Evolutionary conservation across 257 asterid species (phyloP).

Genomic region (Salvia hispanica): DNA sequence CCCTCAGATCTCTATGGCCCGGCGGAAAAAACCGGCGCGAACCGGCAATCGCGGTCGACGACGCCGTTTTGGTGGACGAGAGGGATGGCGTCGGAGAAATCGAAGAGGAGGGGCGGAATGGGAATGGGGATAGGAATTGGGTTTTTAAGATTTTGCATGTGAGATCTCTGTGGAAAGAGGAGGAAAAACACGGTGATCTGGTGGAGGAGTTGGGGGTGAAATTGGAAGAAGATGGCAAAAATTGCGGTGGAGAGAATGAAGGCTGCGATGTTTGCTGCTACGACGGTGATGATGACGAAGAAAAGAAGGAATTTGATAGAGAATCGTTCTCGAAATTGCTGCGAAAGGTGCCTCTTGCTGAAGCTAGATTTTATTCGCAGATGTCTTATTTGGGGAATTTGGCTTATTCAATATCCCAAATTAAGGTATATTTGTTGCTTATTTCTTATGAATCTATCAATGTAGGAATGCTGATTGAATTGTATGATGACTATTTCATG

Average conservation of each 20-base stretch:
- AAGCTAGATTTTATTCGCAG: slow-evolving; percentile 77
- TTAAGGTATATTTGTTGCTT: slow-evolving; percentile 56
- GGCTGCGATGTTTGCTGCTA: slow-evolving; percentile 55
- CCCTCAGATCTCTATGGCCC: slow-evolving; percentile 79
- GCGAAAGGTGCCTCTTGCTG: slow-evolving; percentile 69
- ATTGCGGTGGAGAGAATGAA: slow-evolving; percentile 35
- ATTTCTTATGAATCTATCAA: not conserved
- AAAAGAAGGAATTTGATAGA: slow-evolving; percentile 56
- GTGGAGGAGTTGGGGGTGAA: slow-evolving; percentile 38
- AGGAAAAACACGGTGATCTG: slow-evolving; percentile 32
- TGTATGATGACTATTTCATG: not conserved
- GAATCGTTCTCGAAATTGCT: slow-evolving; percentile 80
- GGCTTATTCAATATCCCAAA: slow-evolving; percentile 82
- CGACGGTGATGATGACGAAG: slow-evolving; percentile 43
- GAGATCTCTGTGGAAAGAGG: slow-evolving; percentile 58
- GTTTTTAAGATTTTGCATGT: slow-evolving; percentile 73
- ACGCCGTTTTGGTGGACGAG: slow-evolving; percentile 65
- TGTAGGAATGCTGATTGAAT: not conserved
- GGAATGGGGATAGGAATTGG: slow-evolving; percentile 43
- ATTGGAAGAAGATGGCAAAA: slow-evolving; percentile 32
- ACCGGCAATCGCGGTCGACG: slow-evolving; percentile 62
- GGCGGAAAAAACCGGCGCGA: slow-evolving; percentile 51
- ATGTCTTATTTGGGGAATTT: slow-evolving; percentile 81
- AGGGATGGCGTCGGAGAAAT: slow-evolving; percentile 36
- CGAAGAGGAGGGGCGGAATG: slow-evolving; percentile 39